Evolutionary conservation across 306 rosid genomes (phyloP).

Genomic region (Sicyos edulis): DNA sequence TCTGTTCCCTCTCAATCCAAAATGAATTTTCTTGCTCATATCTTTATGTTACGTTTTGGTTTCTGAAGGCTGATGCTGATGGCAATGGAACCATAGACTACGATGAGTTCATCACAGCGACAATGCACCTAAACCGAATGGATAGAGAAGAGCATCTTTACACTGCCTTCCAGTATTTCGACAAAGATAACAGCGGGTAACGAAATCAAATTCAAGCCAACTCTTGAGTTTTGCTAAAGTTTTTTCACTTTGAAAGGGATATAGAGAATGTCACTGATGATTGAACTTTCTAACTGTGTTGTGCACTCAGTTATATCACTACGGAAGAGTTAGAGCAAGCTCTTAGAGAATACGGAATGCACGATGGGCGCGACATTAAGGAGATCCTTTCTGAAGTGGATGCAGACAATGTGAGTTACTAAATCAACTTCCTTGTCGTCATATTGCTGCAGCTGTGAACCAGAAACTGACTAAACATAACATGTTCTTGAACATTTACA

Average conservation of each 20-base stretch:
- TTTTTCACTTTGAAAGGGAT: neutral
- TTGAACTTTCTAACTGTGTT: neutral
- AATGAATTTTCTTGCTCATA: neutral
- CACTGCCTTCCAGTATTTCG: conserved; percentile 93
- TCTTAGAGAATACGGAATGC: conserved; percentile 73
- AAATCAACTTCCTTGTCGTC: too few relatives aligned
- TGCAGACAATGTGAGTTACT: conserved; percentile 61
- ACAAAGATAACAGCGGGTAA: conserved; percentile 95
- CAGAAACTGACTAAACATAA: neutral
- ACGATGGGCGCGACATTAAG: conserved; percentile 75
- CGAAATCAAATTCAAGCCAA: neutral
- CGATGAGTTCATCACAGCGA: conserved; percentile 94
- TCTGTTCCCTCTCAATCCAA: conserved; percentile 2
- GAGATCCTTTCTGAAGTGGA: conserved; percentile 84
- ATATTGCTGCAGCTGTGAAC: neutral
- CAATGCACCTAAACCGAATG: conserved; percentile 89
- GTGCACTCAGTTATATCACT: conserved; percentile 56
- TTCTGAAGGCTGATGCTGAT: conserved; percentile 83
- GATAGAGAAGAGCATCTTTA: conserved; percentile 94
- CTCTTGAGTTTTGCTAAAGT: neutral
- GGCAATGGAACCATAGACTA: conserved; percentile 95
- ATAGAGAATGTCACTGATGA: neutral
- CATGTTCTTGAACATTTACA: conserved; percentile 21
- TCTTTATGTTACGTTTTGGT: conserved; percentile 9
- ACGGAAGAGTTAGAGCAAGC: conserved; percentile 91